Evolutionary conservation across 129 eudicot species (phyloP), one percentile per base, ranked within the genome.

Genomic region (Silybum marianum): DNA sequence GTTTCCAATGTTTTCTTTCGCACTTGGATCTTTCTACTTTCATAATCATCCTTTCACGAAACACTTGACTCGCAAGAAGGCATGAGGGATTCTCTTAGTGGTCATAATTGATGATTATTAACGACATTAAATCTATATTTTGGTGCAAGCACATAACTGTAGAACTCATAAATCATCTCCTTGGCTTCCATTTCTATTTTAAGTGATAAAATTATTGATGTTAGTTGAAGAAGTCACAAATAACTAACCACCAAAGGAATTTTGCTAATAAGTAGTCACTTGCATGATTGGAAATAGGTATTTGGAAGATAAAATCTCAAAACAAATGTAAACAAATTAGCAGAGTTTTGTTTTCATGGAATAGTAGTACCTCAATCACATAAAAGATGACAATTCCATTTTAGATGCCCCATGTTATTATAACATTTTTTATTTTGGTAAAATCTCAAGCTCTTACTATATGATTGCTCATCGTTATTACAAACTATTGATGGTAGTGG

Each of bases 1-100:
- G 39, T 51, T 69, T 58, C 58, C 30, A 51, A 34, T 77, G 69
- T 13, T 30, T 30, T 70, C 82, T 78, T 42, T 28, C n/a, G 36
- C 76, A 70, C 32, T n/a, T 11, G 34, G 22, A 21, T 13, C 16
- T 69, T 34, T 22, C 22, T 28, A 69, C 12, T 46, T 48, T 23
- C 40, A 22, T 24, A 30, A 69, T n/a, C 40, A 21, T 46, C 76
- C 25, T 65, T 40, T 67, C 75, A 23, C 9, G 25, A 69, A 79
- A 44, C 7, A 38, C 60, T 19, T 36, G 22, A 76, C 32, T 7
- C 18, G 70, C 21, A 26, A 39, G 74, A 46, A 75, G 66, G 74
- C 69, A 65, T 60, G 26, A 65, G 28, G 30, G 28, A 21, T 21
- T 21, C 30, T 65, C 69, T 9, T 8, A 65, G 30, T 65, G 14